phyloP scores from a whole-genome alignment of 805 yeast genomes.

The Cyberlindnera galapagoensis region DNA sequence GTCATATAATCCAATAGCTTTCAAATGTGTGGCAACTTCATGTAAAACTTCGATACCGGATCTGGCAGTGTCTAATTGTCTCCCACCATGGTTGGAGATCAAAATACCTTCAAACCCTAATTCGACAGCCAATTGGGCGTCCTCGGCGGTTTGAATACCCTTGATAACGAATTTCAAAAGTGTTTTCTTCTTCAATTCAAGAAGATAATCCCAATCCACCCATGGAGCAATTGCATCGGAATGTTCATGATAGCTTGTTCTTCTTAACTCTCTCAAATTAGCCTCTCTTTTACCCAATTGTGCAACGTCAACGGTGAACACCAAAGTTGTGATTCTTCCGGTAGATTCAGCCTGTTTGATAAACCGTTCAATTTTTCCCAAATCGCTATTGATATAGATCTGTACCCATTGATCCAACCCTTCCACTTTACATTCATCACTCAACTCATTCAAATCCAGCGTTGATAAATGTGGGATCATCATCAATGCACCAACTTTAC shows the following conservation, averaged over 20 bases:
- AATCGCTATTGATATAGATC: conserved; percentile 37
- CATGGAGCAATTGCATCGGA: conserved; percentile 7
- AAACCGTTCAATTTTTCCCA: conserved; percentile 22
- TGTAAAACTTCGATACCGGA: conserved; percentile 58
- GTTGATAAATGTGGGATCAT: conserved; percentile 41
- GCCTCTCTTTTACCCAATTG: conserved; percentile 48
- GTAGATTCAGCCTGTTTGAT: conserved; percentile 33
- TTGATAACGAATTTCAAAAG: conserved; percentile 46
- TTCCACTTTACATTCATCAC: conserved; percentile 26
- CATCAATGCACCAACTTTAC: conserved; percentile 35
- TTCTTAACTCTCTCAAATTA: background rate
- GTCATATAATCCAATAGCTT: conserved; percentile 33
- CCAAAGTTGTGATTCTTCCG: conserved; percentile 38
- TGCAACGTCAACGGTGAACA: conserved; percentile 52
- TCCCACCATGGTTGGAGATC: conserved; percentile 70
- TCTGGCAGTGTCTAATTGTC: conserved; percentile 57
- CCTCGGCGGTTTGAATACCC: conserved; percentile 58
- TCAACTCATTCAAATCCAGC: conserved; percentile 35
- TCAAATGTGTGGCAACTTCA: conserved; percentile 43
- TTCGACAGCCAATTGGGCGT: conserved; percentile 51
- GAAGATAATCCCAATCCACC: conserved; percentile 28
- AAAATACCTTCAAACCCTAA: conserved; percentile 58
- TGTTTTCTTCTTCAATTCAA: conserved; percentile 26
- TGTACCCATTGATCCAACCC: conserved; percentile 42
- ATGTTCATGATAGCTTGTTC: background rate